These are phyloP conservation scores for Ampelocalamus luodianensis DNA, from an alignment of 176 grass and related monocot genomes.

Conservation along the genomic window DNA sequence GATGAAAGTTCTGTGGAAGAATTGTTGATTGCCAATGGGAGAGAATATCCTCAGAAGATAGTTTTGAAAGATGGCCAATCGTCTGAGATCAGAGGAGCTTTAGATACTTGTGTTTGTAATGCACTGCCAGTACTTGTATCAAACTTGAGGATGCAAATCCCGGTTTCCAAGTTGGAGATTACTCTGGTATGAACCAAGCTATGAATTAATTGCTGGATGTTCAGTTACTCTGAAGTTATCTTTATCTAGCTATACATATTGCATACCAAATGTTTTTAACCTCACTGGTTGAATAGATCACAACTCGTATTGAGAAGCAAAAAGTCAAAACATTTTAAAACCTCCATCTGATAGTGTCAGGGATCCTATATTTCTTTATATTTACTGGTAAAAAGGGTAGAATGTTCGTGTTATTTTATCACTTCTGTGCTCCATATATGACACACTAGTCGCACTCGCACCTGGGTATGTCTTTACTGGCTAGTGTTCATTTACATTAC, in stretches of 20 bases:
- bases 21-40: conserved; percentile 62
- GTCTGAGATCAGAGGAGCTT: conserved; percentile 75
- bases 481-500: conserved; percentile 5
- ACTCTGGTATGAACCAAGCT: conserved; percentile 64
- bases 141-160: conserved; percentile 62
- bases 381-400: not conserved
- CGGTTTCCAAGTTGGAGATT: conserved; percentile 82
- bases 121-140: conserved; percentile 58
- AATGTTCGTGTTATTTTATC: not conserved
- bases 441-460: not conserved
- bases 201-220: conserved; percentile 15
- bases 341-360: not conserved
- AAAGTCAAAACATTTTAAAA: not conserved
- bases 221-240: not conserved
- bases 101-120: conserved; percentile 75
- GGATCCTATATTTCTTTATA: not conserved
- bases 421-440: not conserved
- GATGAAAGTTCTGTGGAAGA: conserved; percentile 58
- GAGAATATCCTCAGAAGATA: conserved; percentile 67
- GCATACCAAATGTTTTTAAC: not conserved
- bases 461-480: not conserved
- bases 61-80: conserved; percentile 70
- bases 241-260: not conserved
- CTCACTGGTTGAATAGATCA: not conserved
- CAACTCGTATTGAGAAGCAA: not conserved